phyloP scores from a whole-genome alignment of 345 rosid genomes.

The Brassica cretica region DNA sequence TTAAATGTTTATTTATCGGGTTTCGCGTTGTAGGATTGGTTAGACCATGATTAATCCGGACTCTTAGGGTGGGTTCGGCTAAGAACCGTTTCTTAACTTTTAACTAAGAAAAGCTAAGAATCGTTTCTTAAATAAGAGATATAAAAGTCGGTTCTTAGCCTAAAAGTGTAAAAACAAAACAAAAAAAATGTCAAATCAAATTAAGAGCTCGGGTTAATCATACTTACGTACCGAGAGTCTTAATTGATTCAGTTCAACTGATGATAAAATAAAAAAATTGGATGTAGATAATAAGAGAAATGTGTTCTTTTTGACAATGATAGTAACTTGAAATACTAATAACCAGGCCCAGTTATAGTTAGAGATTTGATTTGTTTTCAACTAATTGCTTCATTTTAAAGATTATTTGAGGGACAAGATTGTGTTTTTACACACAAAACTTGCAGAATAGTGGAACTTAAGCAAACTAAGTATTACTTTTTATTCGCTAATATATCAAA shows the following conservation, averaged over 20 bases:
- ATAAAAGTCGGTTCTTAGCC: too few species aligned
- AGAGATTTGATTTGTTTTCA: conserved; percentile 41
- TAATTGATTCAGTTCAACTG: too few species aligned
- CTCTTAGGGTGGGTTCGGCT: too few species aligned
- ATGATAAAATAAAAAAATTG: neutral
- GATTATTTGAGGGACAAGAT: conserved; percentile 26
- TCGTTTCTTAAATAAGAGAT: too few species aligned
- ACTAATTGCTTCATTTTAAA: conserved; percentile 41
- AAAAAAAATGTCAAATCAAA: too few species aligned
- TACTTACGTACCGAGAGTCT: too few species aligned
- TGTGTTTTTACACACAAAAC: conserved; percentile 25
- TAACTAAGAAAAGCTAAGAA: too few species aligned
- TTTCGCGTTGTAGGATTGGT: neutral
- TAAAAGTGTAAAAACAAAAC: too few species aligned
- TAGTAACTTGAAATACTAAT: conserved; percentile 26
- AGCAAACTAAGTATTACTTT: neutral
- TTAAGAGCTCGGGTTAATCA: too few species aligned
- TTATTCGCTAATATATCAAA: neutral
- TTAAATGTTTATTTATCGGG: too few species aligned
- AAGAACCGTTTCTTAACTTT: too few species aligned
- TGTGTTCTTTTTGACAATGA: neutral
- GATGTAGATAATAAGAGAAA: neutral
- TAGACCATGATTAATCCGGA: too few species aligned
- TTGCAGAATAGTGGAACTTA: conserved; percentile 24
- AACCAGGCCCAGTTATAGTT: conserved; percentile 34